These are phyloP conservation scores for Candida adriatica DNA, from an alignment of 805 yeast species.

Conservation along the genomic window DNA sequence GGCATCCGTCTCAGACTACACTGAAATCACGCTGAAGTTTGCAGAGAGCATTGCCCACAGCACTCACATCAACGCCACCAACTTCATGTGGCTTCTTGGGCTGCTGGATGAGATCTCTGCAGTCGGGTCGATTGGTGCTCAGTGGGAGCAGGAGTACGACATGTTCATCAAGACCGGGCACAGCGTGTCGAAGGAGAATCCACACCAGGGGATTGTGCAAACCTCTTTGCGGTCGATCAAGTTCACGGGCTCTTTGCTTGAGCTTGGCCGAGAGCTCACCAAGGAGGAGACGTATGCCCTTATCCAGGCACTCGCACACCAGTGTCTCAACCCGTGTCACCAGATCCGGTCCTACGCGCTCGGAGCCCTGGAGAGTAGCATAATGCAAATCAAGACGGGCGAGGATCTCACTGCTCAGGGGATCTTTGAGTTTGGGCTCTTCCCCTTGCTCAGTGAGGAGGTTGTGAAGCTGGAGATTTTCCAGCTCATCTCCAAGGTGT, in stretches of 20 bases:
- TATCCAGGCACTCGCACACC: conserved; percentile 79
- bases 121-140: conserved; percentile 73
- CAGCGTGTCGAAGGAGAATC: conserved; percentile 37
- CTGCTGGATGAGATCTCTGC: conserved; percentile 74
- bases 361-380: conserved; percentile 45
- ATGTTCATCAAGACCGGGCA: conserved; percentile 36
- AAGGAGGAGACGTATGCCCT: conserved; percentile 44
- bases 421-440: conserved; percentile 64
- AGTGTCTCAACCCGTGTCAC: conserved; percentile 82
- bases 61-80: conserved; percentile 35
- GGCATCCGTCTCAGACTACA: conserved; percentile 37
- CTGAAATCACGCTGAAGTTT: conserved; percentile 40
- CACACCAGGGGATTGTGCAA: conserved; percentile 47
- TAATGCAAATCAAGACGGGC: conserved; percentile 26
- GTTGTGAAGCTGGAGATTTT: conserved; percentile 66
- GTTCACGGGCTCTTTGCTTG: conserved; percentile 47
- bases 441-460: conserved; percentile 64
- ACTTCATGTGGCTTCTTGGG: conserved; percentile 63
- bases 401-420: conserved; percentile 42
- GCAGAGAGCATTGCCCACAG: conserved; percentile 33
- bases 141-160: conserved; percentile 62
- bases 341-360: conserved; percentile 67
- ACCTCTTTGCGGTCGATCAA: conserved; percentile 56
- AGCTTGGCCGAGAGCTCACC: conserved; percentile 25
- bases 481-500: conserved; percentile 59